phyloP scores from a whole-genome alignment of 176 grass and related monocot genomes.

The Bonia amplexicaulis region DNA sequence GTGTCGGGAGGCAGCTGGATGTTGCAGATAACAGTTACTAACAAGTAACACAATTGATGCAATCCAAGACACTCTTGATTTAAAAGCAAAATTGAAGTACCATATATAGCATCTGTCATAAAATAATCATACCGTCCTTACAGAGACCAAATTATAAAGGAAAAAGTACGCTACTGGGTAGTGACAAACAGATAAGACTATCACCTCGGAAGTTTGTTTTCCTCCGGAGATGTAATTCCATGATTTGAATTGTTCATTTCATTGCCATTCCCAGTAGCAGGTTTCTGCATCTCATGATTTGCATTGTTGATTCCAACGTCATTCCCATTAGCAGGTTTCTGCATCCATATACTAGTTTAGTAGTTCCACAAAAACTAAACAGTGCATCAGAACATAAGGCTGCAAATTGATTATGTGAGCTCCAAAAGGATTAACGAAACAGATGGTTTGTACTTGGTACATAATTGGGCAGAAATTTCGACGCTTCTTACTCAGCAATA shows the following conservation, averaged over 20 bases:
- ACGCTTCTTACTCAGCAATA: slow-evolving; percentile 3
- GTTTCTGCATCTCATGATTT: neutral
- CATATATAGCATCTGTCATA: neutral
- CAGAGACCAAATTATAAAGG: neutral
- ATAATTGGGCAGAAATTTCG: neutral
- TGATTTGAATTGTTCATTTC: neutral
- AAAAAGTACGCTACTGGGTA: neutral
- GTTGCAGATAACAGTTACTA: neutral
- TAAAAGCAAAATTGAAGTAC: neutral
- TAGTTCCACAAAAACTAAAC: neutral
- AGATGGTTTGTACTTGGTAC: neutral
- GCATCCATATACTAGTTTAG: slow-evolving; percentile 24
- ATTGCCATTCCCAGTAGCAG: neutral
- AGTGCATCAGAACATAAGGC: neutral
- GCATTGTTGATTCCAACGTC: neutral
- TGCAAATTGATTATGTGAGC: neutral
- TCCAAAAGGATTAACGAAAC: neutral
- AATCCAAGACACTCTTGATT: neutral
- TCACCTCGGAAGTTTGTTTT: slow-evolving; percentile 36
- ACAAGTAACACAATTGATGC: neutral
- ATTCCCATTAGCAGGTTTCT: neutral
- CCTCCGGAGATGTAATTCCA: neutral
- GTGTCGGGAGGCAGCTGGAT: neutral
- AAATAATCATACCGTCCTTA: neutral
- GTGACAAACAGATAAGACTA: slow-evolving; percentile 14